A percentile compares a stretch with the other conserved stretches of the same genome.
Conservation (phyloP, 148 eudicot species). For the Vaccinium darrowii region DNA sequence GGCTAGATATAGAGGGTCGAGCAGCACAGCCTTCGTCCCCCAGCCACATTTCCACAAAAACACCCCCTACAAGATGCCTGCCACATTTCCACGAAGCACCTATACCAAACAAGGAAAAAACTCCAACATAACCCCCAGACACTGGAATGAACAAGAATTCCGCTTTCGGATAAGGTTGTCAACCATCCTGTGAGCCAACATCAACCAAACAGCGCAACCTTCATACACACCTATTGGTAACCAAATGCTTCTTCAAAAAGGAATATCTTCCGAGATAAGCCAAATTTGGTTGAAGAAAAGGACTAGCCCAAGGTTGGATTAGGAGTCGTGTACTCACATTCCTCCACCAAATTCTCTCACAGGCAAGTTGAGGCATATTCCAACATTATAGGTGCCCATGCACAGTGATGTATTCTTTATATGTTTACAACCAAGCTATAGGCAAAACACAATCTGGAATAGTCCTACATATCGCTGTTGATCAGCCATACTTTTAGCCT, state of each 20-base stretch:
- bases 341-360: not conserved
- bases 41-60: not conserved
- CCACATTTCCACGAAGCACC: not conserved
- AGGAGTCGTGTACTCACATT: not conserved
- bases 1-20: not conserved
- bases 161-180: not conserved
- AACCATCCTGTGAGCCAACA: not conserved
- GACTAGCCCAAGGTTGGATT: not conserved
- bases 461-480: not conserved
- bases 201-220: not conserved
- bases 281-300: not conserved
- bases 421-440: not conserved
- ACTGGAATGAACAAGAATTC: not conserved
- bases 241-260: not conserved
- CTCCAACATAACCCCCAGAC: not conserved
- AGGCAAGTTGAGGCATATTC: not conserved
- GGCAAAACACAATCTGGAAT: not conserved
- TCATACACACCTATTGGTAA: not conserved
- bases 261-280: not conserved
- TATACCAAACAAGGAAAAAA: not conserved
- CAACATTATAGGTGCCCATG: not conserved
- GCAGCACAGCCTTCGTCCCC: not conserved
- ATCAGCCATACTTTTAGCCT: not conserved
- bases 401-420: not conserved
- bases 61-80: not conserved